Percentiles rank a stretch among this genome's conserved stretches.
phyloP scores from a whole-genome alignment of 2,329 filamentous ascomycete species.

The Colletotrichum horii region DNA sequence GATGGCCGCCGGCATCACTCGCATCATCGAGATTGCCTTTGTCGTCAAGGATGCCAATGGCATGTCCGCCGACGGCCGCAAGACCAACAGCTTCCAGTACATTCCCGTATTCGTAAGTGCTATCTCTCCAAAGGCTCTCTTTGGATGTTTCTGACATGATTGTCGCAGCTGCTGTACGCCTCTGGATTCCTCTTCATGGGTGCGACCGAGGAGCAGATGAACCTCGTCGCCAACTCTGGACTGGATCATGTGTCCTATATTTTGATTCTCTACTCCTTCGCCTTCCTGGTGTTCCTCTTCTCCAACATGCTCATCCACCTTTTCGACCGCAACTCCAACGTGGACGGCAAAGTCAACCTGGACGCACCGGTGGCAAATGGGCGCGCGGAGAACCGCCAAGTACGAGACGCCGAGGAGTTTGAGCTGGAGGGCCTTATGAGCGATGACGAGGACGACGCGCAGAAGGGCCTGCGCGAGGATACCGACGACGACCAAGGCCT shows the following conservation, averaged over 20 bases:
- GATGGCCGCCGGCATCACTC: conserved; percentile 84
- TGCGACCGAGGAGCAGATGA: conserved; percentile 96
- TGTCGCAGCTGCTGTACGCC: conserved; percentile 78
- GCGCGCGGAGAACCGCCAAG: conserved; percentile 54
- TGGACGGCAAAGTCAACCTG: conserved; percentile 39
- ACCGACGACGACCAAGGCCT: conserved; percentile 62
- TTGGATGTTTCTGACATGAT: neutral
- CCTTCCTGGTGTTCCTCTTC: conserved; percentile 91
- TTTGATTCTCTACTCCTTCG: conserved; percentile 86
- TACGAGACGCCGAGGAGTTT: conserved; percentile 83
- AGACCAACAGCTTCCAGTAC: conserved; percentile 68
- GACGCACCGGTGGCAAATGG: conserved; percentile 35
- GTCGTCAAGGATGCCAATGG: conserved; percentile 76
- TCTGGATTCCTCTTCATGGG: conserved; percentile 98
- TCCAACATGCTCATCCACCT: conserved; percentile 84
- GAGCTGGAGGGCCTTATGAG: conserved; percentile 84
- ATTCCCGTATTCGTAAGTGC: conserved; percentile 61
- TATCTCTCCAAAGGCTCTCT: neutral
- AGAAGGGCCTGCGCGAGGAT: conserved; percentile 67
- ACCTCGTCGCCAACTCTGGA: conserved; percentile 71
- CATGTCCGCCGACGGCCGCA: conserved; percentile 68
- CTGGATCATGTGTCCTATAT: conserved; percentile 93
- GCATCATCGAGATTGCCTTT: conserved; percentile 92
- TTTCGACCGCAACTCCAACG: conserved; percentile 69
- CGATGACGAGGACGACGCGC: conserved; percentile 73